Evolutionary conservation across 2,329 filamentous ascomycete species (phyloP).

Genomic region (Clarireedia sp.): DNA sequence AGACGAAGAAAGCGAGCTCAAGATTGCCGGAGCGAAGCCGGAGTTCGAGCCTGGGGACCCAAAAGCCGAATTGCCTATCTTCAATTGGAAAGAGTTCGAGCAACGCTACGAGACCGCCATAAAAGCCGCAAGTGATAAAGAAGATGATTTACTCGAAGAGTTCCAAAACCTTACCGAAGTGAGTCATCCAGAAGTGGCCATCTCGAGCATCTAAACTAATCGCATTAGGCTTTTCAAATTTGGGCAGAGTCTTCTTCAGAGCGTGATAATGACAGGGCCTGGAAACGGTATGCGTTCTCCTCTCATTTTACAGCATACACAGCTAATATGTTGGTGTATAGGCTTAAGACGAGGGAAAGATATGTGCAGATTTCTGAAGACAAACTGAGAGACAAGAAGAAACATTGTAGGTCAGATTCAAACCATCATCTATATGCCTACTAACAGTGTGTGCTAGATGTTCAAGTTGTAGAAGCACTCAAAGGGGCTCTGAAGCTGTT

Average conservation of each 20-base stretch:
- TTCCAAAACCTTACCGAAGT: slow-evolving; percentile 54
- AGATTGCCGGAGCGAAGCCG: background rate
- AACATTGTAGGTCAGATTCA: slow-evolving; percentile 59
- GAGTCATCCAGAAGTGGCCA: background rate
- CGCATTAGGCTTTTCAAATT: slow-evolving; percentile 62
- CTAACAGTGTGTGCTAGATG: slow-evolving; percentile 30
- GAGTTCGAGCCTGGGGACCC: background rate
- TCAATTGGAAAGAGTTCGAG: slow-evolving; percentile 73
- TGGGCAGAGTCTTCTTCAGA: slow-evolving; percentile 69
- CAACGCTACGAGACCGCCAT: slow-evolving; percentile 60
- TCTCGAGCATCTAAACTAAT: background rate
- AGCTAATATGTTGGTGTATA: slow-evolving; percentile 27
- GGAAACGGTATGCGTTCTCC: slow-evolving; percentile 53
- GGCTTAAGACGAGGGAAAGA: slow-evolving; percentile 69
- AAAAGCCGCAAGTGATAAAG: slow-evolving; percentile 51
- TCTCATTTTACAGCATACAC: background rate
- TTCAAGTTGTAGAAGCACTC: slow-evolving; percentile 54
- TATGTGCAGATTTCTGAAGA: slow-evolving; percentile 70
- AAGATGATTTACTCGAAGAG: slow-evolving; percentile 58
- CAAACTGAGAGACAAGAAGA: slow-evolving; percentile 63
- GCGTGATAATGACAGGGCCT: slow-evolving; percentile 68
- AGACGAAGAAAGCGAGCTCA: background rate
- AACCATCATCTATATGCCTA: slow-evolving; percentile 10
- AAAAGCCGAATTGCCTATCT: slow-evolving; percentile 27
- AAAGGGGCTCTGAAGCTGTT: slow-evolving; percentile 46